A percentile compares a stretch with the other conserved stretches of the same genome.
These are phyloP conservation scores for Quercus lobata DNA, from an alignment of 331 rosid genomes.

Conservation along the genomic window DNA sequence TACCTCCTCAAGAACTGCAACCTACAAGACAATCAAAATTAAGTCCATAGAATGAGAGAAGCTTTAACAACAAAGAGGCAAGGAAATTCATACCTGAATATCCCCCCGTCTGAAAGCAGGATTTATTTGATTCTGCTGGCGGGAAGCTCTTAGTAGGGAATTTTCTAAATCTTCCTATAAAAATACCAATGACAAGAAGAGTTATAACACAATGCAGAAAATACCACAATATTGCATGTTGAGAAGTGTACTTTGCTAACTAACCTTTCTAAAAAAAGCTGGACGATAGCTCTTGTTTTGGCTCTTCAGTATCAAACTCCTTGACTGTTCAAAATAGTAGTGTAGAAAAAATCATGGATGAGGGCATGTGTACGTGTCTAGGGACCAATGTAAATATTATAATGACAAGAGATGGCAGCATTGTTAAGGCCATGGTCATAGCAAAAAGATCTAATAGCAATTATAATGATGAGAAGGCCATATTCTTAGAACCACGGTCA, in stretches of 20 bases:
- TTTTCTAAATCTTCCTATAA: constrained; percentile 85
- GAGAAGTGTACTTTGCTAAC: constrained; percentile 11
- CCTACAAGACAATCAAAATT: constrained; percentile 43
- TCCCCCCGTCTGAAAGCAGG: constrained; percentile 64
- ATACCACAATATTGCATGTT: constrained; percentile 5
- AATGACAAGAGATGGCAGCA: not conserved
- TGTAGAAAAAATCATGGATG: constrained; percentile 8
- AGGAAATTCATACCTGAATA: constrained; percentile 55
- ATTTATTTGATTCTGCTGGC: constrained; percentile 59
- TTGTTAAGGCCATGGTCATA: not conserved
- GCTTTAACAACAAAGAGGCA: constrained; percentile 7
- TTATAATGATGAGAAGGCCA: not conserved
- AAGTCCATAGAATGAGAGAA: constrained; percentile 10
- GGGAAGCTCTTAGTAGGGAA: constrained; percentile 61
- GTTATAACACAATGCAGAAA: constrained; percentile 3
- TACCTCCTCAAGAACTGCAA: constrained; percentile 79
- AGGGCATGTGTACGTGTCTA: not conserved
- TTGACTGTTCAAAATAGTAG: constrained; percentile 46
- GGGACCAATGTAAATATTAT: not conserved
- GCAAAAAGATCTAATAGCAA: not conserved
- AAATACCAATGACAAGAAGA: constrained; percentile 11
- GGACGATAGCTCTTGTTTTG: constrained; percentile 87
- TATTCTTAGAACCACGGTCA: not conserved
- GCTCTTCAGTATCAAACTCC: constrained; percentile 71
- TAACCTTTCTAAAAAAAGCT: constrained; percentile 86